These are phyloP conservation scores for Fusarium sulawesiense DNA, from an alignment of 2,329 filamentous ascomycete genomes.

Conservation along the genomic window DNA sequence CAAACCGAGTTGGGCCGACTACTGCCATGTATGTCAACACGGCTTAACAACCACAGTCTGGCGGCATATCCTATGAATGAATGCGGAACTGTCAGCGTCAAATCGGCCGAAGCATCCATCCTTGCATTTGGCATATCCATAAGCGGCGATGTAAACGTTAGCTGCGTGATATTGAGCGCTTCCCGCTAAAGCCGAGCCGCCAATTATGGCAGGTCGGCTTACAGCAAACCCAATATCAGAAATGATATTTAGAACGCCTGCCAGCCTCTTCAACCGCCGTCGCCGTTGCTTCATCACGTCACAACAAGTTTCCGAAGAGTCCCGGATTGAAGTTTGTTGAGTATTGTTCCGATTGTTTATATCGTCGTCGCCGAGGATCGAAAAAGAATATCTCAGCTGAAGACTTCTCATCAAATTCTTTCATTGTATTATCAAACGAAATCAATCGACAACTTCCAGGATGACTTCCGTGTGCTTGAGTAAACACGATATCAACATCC, in stretches of 20 bases:
- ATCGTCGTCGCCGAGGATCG: not conserved
- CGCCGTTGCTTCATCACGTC: conserved; percentile 20
- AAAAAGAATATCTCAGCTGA: conserved; percentile 6
- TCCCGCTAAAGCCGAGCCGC: conserved; percentile 38
- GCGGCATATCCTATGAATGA: conserved; percentile 21
- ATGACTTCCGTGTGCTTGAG: conserved; percentile 66
- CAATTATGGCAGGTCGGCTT: conserved; percentile 22
- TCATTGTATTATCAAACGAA: not conserved
- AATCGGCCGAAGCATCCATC: conserved; percentile 28
- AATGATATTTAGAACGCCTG: conserved; percentile 31
- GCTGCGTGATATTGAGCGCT: conserved; percentile 10
- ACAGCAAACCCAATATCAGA: conserved; percentile 11
- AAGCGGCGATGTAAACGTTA: conserved; percentile 17
- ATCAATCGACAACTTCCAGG: conserved; percentile 11
- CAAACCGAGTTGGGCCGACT: conserved; percentile 56
- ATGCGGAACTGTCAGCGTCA: conserved; percentile 37
- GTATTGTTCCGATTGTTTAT: not conserved
- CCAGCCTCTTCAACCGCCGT: conserved; percentile 15
- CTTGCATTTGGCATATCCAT: conserved; percentile 15
- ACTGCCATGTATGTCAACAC: conserved; percentile 18
- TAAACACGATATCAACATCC: conserved; percentile 69
- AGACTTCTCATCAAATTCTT: not conserved
- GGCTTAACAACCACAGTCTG: conserved; percentile 29
- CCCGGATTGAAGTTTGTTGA: conserved; percentile 9
- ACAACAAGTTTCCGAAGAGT: conserved; percentile 7